Conservation (phyloP, 2,329 filamentous ascomycete species). For the Xylogone sp. region DNA sequence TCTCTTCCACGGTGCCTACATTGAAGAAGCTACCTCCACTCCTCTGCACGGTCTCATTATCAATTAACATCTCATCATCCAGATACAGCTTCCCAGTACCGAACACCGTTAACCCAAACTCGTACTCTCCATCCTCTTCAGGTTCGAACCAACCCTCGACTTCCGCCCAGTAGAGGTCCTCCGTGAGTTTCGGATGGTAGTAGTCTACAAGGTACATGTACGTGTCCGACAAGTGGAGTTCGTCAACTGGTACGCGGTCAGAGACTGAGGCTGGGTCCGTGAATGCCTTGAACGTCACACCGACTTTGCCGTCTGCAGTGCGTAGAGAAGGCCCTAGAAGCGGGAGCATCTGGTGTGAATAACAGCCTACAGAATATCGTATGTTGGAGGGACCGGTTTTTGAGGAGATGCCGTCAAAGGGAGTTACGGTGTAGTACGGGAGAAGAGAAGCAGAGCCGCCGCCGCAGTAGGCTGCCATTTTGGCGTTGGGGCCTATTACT, state of each 20-base stretch:
- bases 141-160: conserved; percentile 24
- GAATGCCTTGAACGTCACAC: conserved; percentile 58
- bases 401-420: conserved; percentile 62
- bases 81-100: conserved; percentile 29
- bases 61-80: conserved; percentile 29
- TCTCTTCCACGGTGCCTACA: conserved; percentile 24
- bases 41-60: conserved; percentile 25
- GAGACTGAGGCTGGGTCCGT: conserved; percentile 47
- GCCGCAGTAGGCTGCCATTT: conserved; percentile 52
- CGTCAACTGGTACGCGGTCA: conserved; percentile 47
- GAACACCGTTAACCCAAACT: conserved; percentile 24
- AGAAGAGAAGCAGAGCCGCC: conserved; percentile 58
- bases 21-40: conserved; percentile 23
- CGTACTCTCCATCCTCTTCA: conserved; percentile 16
- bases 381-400: conserved; percentile 38
- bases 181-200: conserved; percentile 31
- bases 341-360: conserved; percentile 60
- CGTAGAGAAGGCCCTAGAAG: conserved; percentile 47
- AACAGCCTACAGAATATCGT: conserved; percentile 53
- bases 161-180: conserved; percentile 30
- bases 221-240: conserved; percentile 38
- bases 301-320: conserved; percentile 44
- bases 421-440: conserved; percentile 64
- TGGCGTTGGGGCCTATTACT: conserved; percentile 53
- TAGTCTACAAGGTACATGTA: conserved; percentile 48